Base-by-base conservation (phyloP, 2,329 filamentous ascomycete species). In the Helminthosporium solani region DNA sequence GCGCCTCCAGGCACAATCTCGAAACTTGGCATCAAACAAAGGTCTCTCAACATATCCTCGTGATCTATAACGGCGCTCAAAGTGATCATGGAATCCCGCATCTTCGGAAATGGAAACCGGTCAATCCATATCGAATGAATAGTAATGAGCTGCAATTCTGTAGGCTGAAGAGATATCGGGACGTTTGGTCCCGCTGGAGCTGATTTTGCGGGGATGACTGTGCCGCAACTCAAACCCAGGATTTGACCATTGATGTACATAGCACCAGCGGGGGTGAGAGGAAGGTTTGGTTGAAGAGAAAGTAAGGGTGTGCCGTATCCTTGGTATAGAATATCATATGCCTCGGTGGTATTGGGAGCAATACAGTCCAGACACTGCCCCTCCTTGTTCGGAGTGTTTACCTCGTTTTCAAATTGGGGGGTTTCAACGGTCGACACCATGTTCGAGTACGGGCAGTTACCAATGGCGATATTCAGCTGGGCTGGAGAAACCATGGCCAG, bases 61-160 rank as follows among this genome's bases (percentile, higher is more conserved):
- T 70, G 60, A 49, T 75, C 67, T 31, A 74, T 46, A 2, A 64
- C 53, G 15, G 53, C 51, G 15, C 52, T 49, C 30, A 66, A 33
- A 20, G 37, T 39, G 31, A 74, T 73, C 36, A 73, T 46, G 38
- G 63, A 66, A 39, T 73, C 67, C n/a, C 72, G 54, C 59, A 73
- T 64, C 20, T 57, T 60, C 5, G 70, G 71, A 39, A 73, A 73
- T 0, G 71, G 71, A 23, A 73, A 67, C n/a, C 70, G 61, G 46
- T 74, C 72, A 36, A 73, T 64, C 68, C 70, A 74, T 0, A 59
- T 56, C 18, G 63, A 63, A 50, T 74, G 71, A 16, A 67, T 53
- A 3, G 60, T 60, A 2, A 53, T 55, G 7, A 63, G 54, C 43
- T 74, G 71, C 8, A 64, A 44, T 7, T 51, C 42, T 11, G 68